Conservation (phyloP, 139 green algal species). For the Nannochloris sp. region DNA sequence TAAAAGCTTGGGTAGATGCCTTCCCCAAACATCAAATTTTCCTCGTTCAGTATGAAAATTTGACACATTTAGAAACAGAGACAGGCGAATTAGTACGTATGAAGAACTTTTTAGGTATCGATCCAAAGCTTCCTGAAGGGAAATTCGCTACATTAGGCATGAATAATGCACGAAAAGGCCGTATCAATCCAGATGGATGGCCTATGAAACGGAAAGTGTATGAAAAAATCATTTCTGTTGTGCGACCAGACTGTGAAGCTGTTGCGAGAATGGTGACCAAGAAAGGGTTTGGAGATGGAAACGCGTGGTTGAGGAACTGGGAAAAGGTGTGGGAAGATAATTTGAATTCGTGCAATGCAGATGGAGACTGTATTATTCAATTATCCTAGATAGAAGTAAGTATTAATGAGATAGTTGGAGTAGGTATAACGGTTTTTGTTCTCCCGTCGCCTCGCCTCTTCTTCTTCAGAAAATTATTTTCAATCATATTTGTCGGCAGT, state of each 20-base stretch:
- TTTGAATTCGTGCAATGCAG: neutral
- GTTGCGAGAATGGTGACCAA: neutral
- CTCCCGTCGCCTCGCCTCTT: no score
- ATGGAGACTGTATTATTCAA: constrained; percentile 7
- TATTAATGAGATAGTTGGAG: no score
- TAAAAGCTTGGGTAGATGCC: constrained; percentile 6
- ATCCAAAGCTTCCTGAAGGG: neutral
- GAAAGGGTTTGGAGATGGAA: constrained; percentile 4
- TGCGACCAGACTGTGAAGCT: neutral
- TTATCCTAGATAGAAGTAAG: neutral
- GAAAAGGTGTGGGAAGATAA: constrained; percentile 6
- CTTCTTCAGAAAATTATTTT: no score
- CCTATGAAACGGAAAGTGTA: neutral
- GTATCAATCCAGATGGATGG: constrained; percentile 8
- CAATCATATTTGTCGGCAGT: no score
- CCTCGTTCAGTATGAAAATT: constrained; percentile 12
- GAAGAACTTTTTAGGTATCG: constrained; percentile 7
- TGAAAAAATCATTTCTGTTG: neutral
- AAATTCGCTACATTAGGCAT: neutral
- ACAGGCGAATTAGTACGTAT: neutral
- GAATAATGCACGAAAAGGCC: neutral
- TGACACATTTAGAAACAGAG: neutral
- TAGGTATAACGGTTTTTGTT: no score
- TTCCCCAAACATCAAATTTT: constrained; percentile 2
- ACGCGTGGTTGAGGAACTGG: neutral